These are phyloP conservation scores for Tolypocladium nubicola DNA, from an alignment of 2,329 filamentous ascomycete species.

Conservation along the genomic window DNA sequence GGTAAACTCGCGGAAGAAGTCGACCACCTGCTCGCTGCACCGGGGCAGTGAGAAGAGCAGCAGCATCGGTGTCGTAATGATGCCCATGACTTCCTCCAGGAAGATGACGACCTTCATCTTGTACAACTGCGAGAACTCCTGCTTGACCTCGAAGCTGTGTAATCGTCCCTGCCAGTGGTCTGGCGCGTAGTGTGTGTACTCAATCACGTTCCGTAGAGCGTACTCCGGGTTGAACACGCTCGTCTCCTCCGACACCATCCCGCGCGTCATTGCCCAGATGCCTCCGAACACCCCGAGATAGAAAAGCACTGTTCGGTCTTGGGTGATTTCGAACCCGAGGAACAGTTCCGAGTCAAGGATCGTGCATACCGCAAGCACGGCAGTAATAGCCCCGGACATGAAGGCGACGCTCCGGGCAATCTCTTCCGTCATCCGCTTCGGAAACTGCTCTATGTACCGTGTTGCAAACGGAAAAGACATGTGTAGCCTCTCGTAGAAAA, in stretches of 20 bases:
- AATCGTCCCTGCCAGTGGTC: slow-evolving; percentile 79
- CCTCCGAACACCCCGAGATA: slow-evolving; percentile 77
- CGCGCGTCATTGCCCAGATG: slow-evolving; percentile 74
- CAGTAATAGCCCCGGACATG: slow-evolving; percentile 74
- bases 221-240: slow-evolving; percentile 86
- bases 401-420: slow-evolving; percentile 78
- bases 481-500: slow-evolving; percentile 81
- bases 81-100: slow-evolving; percentile 81
- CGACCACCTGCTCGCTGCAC: slow-evolving; percentile 85
- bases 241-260: slow-evolving; percentile 78
- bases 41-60: slow-evolving; percentile 78
- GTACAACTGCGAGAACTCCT: slow-evolving; percentile 83
- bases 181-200: slow-evolving; percentile 87
- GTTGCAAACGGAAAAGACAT: slow-evolving; percentile 94
- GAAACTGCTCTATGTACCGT: slow-evolving; percentile 90
- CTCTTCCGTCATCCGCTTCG: slow-evolving; percentile 87
- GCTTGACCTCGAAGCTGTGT: slow-evolving; percentile 89
- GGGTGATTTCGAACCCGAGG: slow-evolving; percentile 82
- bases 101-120: slow-evolving; percentile 90
- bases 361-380: slow-evolving; percentile 73
- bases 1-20: slow-evolving; percentile 97
- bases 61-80: slow-evolving; percentile 83
- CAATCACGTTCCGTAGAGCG: slow-evolving; percentile 77
- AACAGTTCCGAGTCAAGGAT: slow-evolving; percentile 88
- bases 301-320: slow-evolving; percentile 79